Conservation (phyloP, 2,329 filamentous ascomycete species). For the Aspergillus fumigatus region DNA sequence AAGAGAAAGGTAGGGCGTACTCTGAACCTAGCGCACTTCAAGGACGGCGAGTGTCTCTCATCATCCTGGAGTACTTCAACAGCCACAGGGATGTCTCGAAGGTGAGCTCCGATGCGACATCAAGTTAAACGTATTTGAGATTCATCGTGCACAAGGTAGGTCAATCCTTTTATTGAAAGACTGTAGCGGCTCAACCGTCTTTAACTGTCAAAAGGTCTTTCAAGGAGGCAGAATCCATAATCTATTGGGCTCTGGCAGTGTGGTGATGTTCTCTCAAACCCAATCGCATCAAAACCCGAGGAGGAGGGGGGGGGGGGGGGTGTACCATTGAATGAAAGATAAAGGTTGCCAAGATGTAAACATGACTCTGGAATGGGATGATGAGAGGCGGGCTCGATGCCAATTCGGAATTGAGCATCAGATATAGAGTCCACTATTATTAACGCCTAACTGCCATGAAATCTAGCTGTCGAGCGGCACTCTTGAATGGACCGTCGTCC, state of each 20-base stretch:
- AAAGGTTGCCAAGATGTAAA: not conserved
- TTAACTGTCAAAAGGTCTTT: not conserved
- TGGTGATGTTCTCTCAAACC: not conserved
- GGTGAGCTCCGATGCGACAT: not conserved
- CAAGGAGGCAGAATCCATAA: not conserved
- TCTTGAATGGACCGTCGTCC: slow-evolving; percentile 61
- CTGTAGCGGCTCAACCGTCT: not conserved
- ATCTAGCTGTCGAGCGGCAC: slow-evolving; percentile 78
- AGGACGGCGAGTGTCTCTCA: not conserved
- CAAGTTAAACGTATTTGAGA: not conserved
- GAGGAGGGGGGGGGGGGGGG: too few relatives aligned
- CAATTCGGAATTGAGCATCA: not conserved
- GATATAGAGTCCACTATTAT: slow-evolving; percentile 1
- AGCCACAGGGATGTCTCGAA: not conserved
- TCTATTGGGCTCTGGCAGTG: not conserved
- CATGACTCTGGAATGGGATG: not conserved
- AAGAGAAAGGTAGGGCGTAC: not conserved
- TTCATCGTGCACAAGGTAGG: not conserved
- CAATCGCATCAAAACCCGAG: not conserved
- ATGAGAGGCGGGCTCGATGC: not conserved
- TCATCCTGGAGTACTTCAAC: not conserved
- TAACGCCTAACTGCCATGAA: slow-evolving; percentile 52
- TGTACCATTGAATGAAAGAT: not conserved
- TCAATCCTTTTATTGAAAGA: not conserved
- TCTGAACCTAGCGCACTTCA: not conserved